Evolutionary conservation across 192 early-diverging fungal species (phyloP), one percentile per base, ranked within the genome.

Genomic region (Allomyces javanicus): DNA sequence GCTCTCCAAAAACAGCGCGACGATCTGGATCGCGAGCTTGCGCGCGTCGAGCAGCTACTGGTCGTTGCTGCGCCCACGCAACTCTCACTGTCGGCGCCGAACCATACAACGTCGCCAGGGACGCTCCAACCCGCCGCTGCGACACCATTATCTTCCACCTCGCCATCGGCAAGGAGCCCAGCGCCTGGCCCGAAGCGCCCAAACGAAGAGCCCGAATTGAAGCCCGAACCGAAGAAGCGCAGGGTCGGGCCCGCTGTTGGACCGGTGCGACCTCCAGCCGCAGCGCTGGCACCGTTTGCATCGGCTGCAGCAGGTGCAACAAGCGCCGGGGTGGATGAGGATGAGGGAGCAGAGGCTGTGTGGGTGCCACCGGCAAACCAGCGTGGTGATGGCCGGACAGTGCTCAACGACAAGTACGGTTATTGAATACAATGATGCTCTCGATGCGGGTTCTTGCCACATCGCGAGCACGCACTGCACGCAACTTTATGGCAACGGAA

Each of bases 311-410:
- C 50, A 21, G 50, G 21, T 58, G 17, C 17, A 12, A 6, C 12
- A 12, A 12, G 17, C 4, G 50, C 50, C 0, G 21, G 17, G 14
- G 21, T 58, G 50, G 50, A 21, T 9, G 62, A 58, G 17, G 45
- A 27, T 9, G 19, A 2, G n/a, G 67, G 67, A 19, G 24, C 55
- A 14, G 67, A 68, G 25, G 55, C 61, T 1, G 63, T 63, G 45
- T 77, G 76, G 76, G 73, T 72, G 62, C 72, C 76, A 11, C 76
- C 76, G 1, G 24, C 63, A 21, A 67, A 65, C 61, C 76, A 77
- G 63, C 70, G 44, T 24, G 76, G 76, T 44, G 76, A 77, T 12
- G 76, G 76, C 1, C 65, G 67, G 25, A 77, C 76, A 58, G 65
- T 70, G 14, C 67, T 77, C 26, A 77, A 77, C 45, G 76, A 72